These are phyloP conservation scores for Yarrowia hollandica DNA, from an alignment of 805 yeast genomes.

Conservation along the genomic window DNA sequence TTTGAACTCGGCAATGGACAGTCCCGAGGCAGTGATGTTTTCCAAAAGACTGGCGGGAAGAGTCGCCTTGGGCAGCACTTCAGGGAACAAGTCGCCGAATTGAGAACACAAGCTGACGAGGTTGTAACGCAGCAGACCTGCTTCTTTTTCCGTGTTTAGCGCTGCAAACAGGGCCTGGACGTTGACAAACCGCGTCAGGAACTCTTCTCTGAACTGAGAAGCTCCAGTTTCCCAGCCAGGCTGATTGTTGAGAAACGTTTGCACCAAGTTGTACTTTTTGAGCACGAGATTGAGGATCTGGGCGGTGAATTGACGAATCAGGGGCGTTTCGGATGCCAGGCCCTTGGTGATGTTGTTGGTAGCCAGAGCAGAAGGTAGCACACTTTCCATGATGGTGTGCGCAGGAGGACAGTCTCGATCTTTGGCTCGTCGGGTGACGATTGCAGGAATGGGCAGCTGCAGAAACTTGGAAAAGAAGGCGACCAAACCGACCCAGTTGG, in stretches of 20 bases:
- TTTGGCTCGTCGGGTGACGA: constrained; percentile 41
- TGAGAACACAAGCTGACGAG: background rate
- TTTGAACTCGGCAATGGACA: constrained; percentile 16
- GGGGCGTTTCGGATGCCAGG: constrained; percentile 49
- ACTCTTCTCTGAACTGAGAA: constrained; percentile 41
- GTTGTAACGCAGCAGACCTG: constrained; percentile 7
- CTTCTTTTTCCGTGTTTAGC: background rate
- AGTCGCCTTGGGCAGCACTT: constrained; percentile 1
- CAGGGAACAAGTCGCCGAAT: constrained; percentile 12
- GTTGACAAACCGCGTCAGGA: constrained; percentile 32
- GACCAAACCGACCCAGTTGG: constrained; percentile 81
- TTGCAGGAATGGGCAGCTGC: constrained; percentile 54
- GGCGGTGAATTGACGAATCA: constrained; percentile 63
- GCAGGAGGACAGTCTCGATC: constrained; percentile 33
- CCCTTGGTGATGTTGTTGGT: constrained; percentile 59
- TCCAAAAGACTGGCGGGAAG: background rate
- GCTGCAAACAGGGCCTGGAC: background rate
- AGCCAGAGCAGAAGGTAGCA: constrained; percentile 66
- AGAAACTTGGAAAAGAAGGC: constrained; percentile 60
- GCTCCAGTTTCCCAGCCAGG: constrained; percentile 45
- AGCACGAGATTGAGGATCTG: constrained; percentile 59
- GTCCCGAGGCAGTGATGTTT: constrained; percentile 5
- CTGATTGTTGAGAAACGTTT: constrained; percentile 43
- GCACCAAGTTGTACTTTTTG: constrained; percentile 52
- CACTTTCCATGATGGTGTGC: constrained; percentile 51